Percentiles rank a stretch among this genome's conserved stretches.
phyloP scores from a whole-genome alignment of 2,329 filamentous ascomycete genomes.

The Monosporascus ibericus region DNA sequence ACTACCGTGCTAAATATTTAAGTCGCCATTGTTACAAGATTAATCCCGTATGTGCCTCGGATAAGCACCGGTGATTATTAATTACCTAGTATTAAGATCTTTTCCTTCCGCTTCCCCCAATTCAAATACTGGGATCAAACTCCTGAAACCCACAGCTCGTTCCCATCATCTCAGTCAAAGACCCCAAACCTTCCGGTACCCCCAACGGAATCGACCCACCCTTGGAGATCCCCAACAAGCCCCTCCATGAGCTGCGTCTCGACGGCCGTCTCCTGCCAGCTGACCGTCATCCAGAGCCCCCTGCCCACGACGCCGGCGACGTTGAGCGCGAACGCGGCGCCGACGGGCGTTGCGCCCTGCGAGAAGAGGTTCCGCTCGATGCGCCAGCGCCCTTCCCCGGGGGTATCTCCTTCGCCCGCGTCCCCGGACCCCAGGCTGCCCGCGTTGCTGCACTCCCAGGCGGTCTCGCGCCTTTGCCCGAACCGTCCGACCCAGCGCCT shows the following conservation, averaged over 20 bases:
- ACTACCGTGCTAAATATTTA: too few species aligned
- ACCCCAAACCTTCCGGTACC: neutral
- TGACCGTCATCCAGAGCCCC: constrained; percentile 35
- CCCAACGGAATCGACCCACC: constrained; percentile 18
- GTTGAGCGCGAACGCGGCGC: constrained; percentile 38
- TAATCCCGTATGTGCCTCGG: too few species aligned
- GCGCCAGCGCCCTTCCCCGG: constrained; percentile 19
- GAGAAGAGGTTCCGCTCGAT: constrained; percentile 43
- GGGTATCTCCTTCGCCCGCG: constrained; percentile 1
- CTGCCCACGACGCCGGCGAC: constrained; percentile 39
- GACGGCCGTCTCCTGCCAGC: constrained; percentile 42
- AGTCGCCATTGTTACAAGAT: too few species aligned
- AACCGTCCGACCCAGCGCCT: constrained; percentile 34
- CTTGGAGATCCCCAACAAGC: constrained; percentile 31
- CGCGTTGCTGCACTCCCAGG: constrained; percentile 50
- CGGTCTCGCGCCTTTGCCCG: constrained; percentile 33
- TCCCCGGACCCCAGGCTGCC: constrained; percentile 30
- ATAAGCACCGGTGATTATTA: too few species aligned
- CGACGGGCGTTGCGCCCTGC: constrained; percentile 39
- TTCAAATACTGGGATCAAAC: too few species aligned
- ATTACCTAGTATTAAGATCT: too few species aligned
- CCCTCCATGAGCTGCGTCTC: constrained; percentile 30
- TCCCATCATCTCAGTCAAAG: neutral
- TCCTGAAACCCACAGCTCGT: too few species aligned
- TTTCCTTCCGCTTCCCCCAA: too few species aligned